Evolutionary conservation across 2,329 filamentous ascomycete species (phyloP).

Genomic region (Cladophialophora immunda): DNA sequence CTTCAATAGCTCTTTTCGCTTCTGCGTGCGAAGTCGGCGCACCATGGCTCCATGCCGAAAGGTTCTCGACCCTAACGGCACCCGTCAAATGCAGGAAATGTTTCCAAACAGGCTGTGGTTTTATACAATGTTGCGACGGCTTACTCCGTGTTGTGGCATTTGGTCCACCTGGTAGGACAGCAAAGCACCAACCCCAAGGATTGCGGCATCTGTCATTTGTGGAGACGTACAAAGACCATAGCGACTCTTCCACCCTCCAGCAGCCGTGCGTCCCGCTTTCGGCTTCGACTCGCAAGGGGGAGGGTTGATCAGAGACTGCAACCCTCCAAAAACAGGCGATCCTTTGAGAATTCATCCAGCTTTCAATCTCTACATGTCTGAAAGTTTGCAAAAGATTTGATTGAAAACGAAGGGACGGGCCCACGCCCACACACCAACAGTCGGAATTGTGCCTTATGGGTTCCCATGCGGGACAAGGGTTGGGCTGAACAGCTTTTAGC

Average conservation of each 20-base stretch:
- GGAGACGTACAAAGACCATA: background rate
- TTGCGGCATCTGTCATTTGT: constrained; percentile 2
- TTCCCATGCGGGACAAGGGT: background rate
- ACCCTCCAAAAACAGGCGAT: constrained; percentile 13
- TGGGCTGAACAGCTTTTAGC: constrained; percentile 12
- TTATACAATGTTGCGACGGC: background rate
- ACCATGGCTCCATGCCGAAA: constrained; percentile 4
- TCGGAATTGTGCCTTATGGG: constrained; percentile 11
- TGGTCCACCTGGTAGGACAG: background rate
- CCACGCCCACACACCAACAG: constrained; percentile 15
- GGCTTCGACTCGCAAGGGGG: background rate
- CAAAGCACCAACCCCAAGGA: background rate
- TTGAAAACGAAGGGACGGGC: constrained; percentile 3
- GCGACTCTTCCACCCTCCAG: constrained; percentile 1
- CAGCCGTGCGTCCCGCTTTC: constrained; percentile 4
- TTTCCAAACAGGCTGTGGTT: constrained; percentile 7
- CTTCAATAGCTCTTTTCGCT: background rate
- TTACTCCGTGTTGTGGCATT: background rate
- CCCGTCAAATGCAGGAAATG: constrained; percentile 4
- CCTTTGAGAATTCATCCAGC: background rate
- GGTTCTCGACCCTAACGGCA: background rate
- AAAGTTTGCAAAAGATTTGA: background rate
- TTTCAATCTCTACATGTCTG: background rate
- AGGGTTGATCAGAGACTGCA: background rate
- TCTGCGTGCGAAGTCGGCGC: background rate